Evolutionary conservation across 495 filamentous ascomycete species (phyloP), one percentile per base, ranked within the genome.

Genomic region (Penicillium coffeae): DNA sequence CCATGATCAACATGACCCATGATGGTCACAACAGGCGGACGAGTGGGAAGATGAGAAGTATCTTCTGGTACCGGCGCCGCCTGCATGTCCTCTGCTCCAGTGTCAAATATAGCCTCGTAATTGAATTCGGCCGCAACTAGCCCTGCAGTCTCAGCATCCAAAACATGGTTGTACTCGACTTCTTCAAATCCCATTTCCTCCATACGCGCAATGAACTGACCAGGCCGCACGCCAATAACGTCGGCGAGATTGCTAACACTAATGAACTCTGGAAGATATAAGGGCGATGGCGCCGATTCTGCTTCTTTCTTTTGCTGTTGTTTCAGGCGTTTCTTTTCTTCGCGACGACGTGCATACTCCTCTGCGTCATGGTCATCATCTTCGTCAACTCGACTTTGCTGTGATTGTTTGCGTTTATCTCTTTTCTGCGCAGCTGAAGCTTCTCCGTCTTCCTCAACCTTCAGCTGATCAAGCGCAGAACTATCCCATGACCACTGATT

Each of bases 1-100:
- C 94, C 94, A 64, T 99, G 94, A 62, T 99, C 94, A 56, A 99
- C 94, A 55, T 99, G 94, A 6, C 94, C 94, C 94, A 99, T 99
- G 62, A 99, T 97, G 12, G 94, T 99, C 34, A 99, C 93, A 12
- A 99, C 88, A 4, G 94, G 94, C 7, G 94, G 92, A 34, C 94
- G 80, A 6, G 72, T 56, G 1, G 90, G 90, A 35, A 95, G 64
- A 5, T 65, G 49, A 1, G 86, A 85, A 21, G 76, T 79, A 56
- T 96, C 90, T 55, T 88, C 83, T 5, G 82, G 75, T 12, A 65
- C 60, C 4, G 79, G 73, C 1, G 88, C 86, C n/a, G 90, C 79
- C 52, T 78, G 76, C 10, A 99, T 70, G 60, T 98, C 90, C 42
- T 84, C 74, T 2, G 77, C 73, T 32, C 75, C 80, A 1, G 65